Percentiles rank a stretch among this genome's conserved stretches.
phyloP scores from a whole-genome alignment of 805 yeast genomes.

The Yamadazyma endophytica region DNA sequence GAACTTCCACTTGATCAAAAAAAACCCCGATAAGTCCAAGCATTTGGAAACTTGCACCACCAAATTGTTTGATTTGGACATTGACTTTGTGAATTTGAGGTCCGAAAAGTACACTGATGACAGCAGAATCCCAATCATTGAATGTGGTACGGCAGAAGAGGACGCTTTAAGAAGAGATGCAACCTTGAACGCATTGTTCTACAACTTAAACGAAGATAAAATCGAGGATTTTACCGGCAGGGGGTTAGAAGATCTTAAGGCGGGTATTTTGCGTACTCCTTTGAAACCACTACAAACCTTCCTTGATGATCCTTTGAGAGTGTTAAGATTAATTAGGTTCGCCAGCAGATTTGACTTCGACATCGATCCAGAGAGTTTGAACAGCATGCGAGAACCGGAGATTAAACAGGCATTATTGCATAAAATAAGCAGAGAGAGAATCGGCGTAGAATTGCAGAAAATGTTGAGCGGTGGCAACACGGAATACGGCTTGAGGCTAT shows the following conservation, averaged over 20 bases:
- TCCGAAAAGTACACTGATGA: conserved; percentile 80
- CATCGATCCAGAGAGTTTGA: conserved; percentile 54
- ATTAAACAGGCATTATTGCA: conserved; percentile 56
- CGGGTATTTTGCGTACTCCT: conserved; percentile 83
- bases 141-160: conserved; percentile 84
- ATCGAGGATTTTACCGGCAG: conserved; percentile 82
- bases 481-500: conserved; percentile 54
- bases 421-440: conserved; percentile 86
- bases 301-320: conserved; percentile 90
- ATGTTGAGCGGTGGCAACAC: conserved; percentile 65
- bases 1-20: conserved; percentile 67
- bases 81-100: conserved; percentile 90
- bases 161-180: conserved; percentile 96
- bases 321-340: conserved; percentile 79
- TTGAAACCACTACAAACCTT: conserved; percentile 81
- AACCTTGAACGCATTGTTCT: conserved; percentile 87
- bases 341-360: conserved; percentile 71
- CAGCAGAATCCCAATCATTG: conserved; percentile 80
- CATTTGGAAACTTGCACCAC: conserved; percentile 97
- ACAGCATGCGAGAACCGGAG: conserved; percentile 59
- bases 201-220: conserved; percentile 60
- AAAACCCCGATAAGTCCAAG: conserved; percentile 93
- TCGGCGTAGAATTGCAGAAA: conserved; percentile 82
- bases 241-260: conserved; percentile 69
- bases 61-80: conserved; percentile 72